Conservation (phyloP, 768 basidiomycete genomes). For the Floccularia luteovirens region DNA sequence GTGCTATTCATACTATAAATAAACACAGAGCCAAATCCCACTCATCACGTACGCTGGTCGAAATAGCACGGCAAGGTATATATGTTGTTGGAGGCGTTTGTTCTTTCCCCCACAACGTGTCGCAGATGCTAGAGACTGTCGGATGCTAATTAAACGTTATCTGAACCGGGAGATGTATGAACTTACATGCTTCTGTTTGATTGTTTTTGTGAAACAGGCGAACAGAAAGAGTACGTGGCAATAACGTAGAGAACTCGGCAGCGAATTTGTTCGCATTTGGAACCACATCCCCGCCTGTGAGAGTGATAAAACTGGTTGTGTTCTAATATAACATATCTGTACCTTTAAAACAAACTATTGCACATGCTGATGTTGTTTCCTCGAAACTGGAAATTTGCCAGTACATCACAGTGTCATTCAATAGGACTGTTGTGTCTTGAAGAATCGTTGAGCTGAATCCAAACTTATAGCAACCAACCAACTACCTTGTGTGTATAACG, state of each 20-base stretch:
- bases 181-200: conserved; percentile 21
- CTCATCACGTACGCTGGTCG: conserved; percentile 28
- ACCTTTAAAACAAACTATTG: conserved; percentile 35
- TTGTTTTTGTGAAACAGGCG: conserved; percentile 38
- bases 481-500: conserved; percentile 34
- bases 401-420: conserved; percentile 15
- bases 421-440: conserved; percentile 6
- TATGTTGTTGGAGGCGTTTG: conserved; percentile 30
- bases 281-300: too few species aligned
- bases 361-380: conserved; percentile 29
- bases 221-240: conserved; percentile 25
- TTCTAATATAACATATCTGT: conserved; percentile 15
- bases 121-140: conserved; percentile 14
- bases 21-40: conserved; percentile 57
- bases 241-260: conserved; percentile 5
- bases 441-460: not conserved
- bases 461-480: not conserved
- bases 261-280: not conserved
- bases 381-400: conserved; percentile 45
- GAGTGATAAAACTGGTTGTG: not conserved
- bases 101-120: conserved; percentile 18
- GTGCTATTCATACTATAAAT: conserved; percentile 12
- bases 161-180: too few species aligned
- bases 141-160: too few species aligned
- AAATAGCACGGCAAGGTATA: conserved; percentile 47